These are phyloP conservation scores for Prunus yedoensis DNA, from an alignment of 331 rosid species.

Conservation along the genomic window DNA sequence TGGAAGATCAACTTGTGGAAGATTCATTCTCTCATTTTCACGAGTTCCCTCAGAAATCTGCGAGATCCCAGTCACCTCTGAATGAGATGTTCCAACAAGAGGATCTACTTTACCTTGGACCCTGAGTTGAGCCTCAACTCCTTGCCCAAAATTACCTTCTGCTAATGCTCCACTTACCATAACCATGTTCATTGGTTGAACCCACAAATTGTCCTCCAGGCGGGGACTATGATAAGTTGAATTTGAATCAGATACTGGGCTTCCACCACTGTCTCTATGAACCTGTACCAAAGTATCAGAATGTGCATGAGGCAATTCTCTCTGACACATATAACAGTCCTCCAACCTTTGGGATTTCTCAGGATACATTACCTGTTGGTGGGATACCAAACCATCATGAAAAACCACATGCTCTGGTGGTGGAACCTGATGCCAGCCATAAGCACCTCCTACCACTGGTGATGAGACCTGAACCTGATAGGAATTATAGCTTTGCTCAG, in stretches of 20 bases:
- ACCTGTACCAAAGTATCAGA: conserved; percentile 63
- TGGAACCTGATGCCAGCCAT: conserved; percentile 70
- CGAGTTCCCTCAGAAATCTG: conserved; percentile 38
- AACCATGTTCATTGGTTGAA: conserved; percentile 46
- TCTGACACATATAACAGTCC: conserved; percentile 75
- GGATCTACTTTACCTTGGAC: conserved; percentile 48
- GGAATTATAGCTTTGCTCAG: conserved; percentile 57
- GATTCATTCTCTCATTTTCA: conserved; percentile 36
- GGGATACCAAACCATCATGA: conserved; percentile 53
- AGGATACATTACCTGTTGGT: conserved; percentile 50
- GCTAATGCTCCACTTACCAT: conserved; percentile 44
- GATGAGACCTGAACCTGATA: conserved; percentile 59
- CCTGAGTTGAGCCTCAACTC: conserved; percentile 36
- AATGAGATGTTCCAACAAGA: conserved; percentile 36
- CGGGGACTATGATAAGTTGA: conserved; percentile 48
- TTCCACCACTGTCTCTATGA: conserved; percentile 39
- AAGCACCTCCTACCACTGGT: conserved; percentile 47
- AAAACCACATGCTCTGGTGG: conserved; percentile 45
- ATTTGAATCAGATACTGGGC: conserved; percentile 45
- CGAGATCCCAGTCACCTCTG: conserved; percentile 29
- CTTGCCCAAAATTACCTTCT: conserved; percentile 53
- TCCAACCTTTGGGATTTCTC: conserved; percentile 47
- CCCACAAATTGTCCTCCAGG: conserved; percentile 43
- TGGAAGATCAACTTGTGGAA: conserved; percentile 35
- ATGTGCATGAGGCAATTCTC: conserved; percentile 77